A percentile compares a stretch with the other conserved stretches of the same genome.
Conservation (phyloP, 108 stramenopile genomes). For the Epithemia pelagica region DNA sequence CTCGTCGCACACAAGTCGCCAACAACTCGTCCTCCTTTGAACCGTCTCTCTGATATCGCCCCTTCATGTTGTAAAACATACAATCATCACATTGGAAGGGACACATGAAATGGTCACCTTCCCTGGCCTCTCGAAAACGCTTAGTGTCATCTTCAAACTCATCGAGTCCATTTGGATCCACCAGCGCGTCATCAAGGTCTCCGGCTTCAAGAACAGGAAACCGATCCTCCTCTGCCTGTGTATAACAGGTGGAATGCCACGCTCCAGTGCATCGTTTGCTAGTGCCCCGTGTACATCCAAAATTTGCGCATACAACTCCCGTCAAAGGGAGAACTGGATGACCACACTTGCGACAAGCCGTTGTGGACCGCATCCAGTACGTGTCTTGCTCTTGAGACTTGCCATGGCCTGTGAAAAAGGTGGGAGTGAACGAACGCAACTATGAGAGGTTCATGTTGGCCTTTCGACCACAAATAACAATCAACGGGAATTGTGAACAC, state of each 20-base stretch:
- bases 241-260: neutral
- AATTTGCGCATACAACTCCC: conserved; percentile 44
- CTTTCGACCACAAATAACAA: conserved; percentile 15
- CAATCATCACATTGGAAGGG: neutral
- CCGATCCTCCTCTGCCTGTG: neutral
- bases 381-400: conserved; percentile 2
- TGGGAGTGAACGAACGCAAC: conserved; percentile 36
- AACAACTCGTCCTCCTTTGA: no score
- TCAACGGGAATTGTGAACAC: conserved; percentile 14
- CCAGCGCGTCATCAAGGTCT: neutral
- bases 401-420: conserved; percentile 19
- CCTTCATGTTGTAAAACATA: neutral
- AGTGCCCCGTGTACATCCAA: conserved; percentile 4
- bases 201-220: neutral
- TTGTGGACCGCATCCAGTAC: conserved; percentile 12
- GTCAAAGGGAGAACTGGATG: conserved; percentile 6
- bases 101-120: neutral
- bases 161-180: neutral
- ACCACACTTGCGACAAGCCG: conserved; percentile 24
- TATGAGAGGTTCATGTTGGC: conserved; percentile 27
- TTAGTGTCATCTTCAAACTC: neutral
- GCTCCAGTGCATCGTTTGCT: neutral
- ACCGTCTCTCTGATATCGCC: no score
- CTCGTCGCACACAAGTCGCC: no score
- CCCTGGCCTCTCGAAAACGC: neutral